Base-by-base conservation (phyloP, 2,329 filamentous ascomycete species). In the Stemphylium vesicarium region DNA sequence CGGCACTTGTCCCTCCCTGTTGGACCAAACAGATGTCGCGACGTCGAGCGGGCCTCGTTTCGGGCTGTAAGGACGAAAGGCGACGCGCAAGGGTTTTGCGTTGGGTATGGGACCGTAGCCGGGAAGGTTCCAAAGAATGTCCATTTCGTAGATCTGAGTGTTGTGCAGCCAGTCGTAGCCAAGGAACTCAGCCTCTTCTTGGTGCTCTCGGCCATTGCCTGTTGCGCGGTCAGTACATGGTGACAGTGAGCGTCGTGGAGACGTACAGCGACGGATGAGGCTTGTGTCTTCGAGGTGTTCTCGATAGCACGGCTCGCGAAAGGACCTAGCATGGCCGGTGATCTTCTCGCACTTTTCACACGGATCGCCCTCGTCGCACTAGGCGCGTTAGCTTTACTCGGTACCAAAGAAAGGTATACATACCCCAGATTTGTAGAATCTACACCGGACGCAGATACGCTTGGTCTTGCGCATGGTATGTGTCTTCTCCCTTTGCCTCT, bases 201-300 rank as follows among this genome's bases (percentile, higher is more conserved):
- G 73, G 35, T 69, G 66, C 40, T 73, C 73, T 26, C 72, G 71
- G 12, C 71, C 73, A 56, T 75, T 75, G 49, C 71, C 71, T 71
- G 35, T 26, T 18, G n/a, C 9, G 29, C 16, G n/a, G 36, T 70
- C 7, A 66, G 59, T 29, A 45, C 15, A 6, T 16, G 2, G 15
- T 26, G 6, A 48, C 13, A 9, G 40, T 16, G 3, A 12, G 11
- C 3, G 1, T 10, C 6, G 16, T 29, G 7, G 6, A n/a, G 3
- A 63, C 60, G 39, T 68, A 73, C 71, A 71, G 16, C 66, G 68
- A 33, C 73, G 70, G 16, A 73, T 65, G 7, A 75, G 57, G 37
- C 62, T 71, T 2, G 66, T 63, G 43, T 71, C 65, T 29, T 72
- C 69, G 10, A 74, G 55, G 46, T 71, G 67, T 47, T 68, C 70